Evolutionary conservation across 2,329 filamentous ascomycete genomes (phyloP), one percentile per base, ranked within the genome.

Genomic region (Aspergillus unguis): DNA sequence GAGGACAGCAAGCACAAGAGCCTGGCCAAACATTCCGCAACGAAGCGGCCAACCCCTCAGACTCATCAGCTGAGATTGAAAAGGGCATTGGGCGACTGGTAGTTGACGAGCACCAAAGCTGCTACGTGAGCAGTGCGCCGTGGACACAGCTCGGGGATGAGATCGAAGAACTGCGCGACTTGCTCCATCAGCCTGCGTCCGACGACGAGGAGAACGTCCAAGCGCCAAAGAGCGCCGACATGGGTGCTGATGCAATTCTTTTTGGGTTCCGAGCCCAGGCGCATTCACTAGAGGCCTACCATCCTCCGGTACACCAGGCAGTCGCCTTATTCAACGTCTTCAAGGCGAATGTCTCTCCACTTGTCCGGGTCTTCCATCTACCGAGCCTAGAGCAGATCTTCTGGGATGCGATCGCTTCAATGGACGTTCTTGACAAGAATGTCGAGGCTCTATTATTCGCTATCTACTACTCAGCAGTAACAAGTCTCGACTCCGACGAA

Each of bases 121-220:
- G 80, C 53, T 85, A 85, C 64, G 79, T 85, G 60, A 85, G 81
- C 65, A 84, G 81, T 62, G 78, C 77, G 25, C 82, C 85, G 57
- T 85, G 81, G 80, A 79, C 80, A 3, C 81, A 75, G 57, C 69
- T 85, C 57, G 82, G 80, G 50, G 81, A 82, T 48, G 80, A 84
- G 71, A 78, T 84, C 27, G 80, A 83, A 62, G 80, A 84, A 62
- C 73, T 84, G 61, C 80, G 79, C 56, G 75, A 80, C 50, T 77
- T 83, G 11, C 70, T 85, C 3, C 77, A 81, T 40, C 52, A 76
- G 77, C 48, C 67, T 4, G 5, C 27, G 6, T 32, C 44, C 8
- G 53, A 52, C 11, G 47, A 53, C 72, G 17, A 58, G 6, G 51
- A 52, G 1, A 37, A 51, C 17, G 17, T 17, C 17, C 17, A 17